These are phyloP conservation scores for Amphirosellinia nigrospora DNA, from an alignment of 495 filamentous ascomycete species.

Conservation along the genomic window DNA sequence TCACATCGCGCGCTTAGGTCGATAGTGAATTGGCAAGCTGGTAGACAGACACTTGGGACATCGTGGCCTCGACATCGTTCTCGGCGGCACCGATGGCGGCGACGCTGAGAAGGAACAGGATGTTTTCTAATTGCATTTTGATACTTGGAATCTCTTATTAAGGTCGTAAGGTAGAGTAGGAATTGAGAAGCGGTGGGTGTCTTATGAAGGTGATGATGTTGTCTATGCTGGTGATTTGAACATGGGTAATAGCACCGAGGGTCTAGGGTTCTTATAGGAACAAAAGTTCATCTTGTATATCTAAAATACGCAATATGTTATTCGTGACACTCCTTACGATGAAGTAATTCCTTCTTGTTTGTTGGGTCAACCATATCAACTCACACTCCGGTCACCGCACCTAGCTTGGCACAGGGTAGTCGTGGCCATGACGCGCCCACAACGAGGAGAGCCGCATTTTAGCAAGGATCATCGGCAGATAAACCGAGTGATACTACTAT, in stretches of 20 bases:
- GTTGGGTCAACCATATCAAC: background rate
- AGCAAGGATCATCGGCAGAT: background rate
- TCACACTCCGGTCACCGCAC: background rate
- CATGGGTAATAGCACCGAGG: background rate
- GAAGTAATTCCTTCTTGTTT: background rate
- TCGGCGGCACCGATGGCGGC: conserved; percentile 21
- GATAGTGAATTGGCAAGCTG: conserved; percentile 27
- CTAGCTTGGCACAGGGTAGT: background rate
- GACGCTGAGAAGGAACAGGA: conserved; percentile 7
- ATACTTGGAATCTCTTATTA: background rate
- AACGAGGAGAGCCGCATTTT: conserved; percentile 2
- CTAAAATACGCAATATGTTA: too few species aligned
- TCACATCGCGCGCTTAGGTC: conserved; percentile 25
- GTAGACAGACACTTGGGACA: conserved; percentile 19
- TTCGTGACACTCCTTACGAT: background rate
- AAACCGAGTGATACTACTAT: background rate
- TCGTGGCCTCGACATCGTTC: conserved; percentile 24
- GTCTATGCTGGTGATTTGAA: background rate
- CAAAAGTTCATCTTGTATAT: background rate
- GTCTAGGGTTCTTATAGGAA: background rate
- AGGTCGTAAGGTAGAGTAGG: background rate
- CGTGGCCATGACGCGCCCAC: background rate
- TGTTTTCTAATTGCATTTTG: conserved; percentile 15
- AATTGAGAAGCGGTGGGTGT: background rate
- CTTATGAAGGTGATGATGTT: background rate